These are phyloP conservation scores for Megacollybia platyphylla DNA, from an alignment of 1,284 basidiomycete species.

Conservation along the genomic window DNA sequence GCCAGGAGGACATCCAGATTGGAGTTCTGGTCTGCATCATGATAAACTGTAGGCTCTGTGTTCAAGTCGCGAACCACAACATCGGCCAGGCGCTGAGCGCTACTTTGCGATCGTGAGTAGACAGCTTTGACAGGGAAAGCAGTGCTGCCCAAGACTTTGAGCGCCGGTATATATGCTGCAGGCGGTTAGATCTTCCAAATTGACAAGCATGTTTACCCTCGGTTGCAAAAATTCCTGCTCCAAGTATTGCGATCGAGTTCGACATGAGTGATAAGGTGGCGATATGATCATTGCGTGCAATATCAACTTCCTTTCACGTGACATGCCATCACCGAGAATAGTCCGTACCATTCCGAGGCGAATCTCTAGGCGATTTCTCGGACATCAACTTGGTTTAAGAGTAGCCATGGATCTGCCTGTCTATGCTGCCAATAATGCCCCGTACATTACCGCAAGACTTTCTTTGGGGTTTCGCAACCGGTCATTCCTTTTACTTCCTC, in stretches of 20 bases:
- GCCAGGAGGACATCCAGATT: slow-evolving; percentile 54
- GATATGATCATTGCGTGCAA: slow-evolving; percentile 2
- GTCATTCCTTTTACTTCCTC: slow-evolving; percentile 18
- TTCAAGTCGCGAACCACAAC: slow-evolving; percentile 28
- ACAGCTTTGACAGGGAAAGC: slow-evolving; percentile 48
- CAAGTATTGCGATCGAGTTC: slow-evolving; percentile 44
- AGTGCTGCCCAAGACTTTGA: slow-evolving; percentile 33
- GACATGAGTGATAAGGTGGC: slow-evolving; percentile 12
- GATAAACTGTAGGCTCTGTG: slow-evolving; percentile 39
- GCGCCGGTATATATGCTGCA: slow-evolving; percentile 63
- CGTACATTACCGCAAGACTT: slow-evolving; percentile 39
- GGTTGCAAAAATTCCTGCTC: slow-evolving; percentile 63
- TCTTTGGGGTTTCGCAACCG: slow-evolving; percentile 64
- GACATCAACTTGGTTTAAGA: slow-evolving; percentile 20
- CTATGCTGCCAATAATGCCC: not conserved
- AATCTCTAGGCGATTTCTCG: slow-evolving; percentile 20
- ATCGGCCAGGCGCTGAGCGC: slow-evolving; percentile 37
- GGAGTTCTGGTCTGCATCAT: slow-evolving; percentile 31
- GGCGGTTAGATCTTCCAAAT: not conserved
- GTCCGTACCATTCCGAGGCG: not conserved
- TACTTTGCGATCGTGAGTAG: slow-evolving; percentile 68
- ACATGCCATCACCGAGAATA: not conserved
- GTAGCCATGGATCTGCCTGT: not conserved
- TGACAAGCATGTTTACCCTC: slow-evolving; percentile 34
- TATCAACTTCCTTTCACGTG: not conserved